phyloP scores from a whole-genome alignment of 108 stramenopile genomes.

The Fragilariopsis cylindrus region DNA sequence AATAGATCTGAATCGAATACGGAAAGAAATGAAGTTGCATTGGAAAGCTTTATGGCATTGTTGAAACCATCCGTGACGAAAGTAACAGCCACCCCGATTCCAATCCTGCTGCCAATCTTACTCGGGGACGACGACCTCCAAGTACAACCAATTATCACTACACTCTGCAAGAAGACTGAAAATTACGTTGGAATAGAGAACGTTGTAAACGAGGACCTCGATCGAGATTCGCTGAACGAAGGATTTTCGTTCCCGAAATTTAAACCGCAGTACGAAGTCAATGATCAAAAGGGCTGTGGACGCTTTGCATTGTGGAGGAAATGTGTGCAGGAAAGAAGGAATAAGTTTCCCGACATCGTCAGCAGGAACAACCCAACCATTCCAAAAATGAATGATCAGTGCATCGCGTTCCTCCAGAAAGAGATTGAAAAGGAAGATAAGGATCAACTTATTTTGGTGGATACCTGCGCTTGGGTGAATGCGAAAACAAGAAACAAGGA shows the following conservation, averaged over 20 bases:
- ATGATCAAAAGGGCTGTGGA: no score
- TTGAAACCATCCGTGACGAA: not conserved
- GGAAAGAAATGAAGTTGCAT: not conserved
- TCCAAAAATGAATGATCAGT: not conserved
- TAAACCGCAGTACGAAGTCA: no score
- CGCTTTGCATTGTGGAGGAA: no score
- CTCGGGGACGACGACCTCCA: no score
- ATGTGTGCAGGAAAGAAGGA: not conserved
- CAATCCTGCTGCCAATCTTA: not conserved
- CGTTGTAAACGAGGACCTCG: not conserved
- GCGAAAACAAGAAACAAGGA: not conserved
- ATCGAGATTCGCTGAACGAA: not conserved
- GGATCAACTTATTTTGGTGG: not conserved
- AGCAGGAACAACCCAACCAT: not conserved
- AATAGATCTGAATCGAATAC: constrained; percentile 2
- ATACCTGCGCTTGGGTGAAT: constrained; percentile 8
- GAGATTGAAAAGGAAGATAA: not conserved
- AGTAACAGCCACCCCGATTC: constrained; percentile 13
- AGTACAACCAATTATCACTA: constrained; percentile 7
- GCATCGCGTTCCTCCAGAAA: not conserved
- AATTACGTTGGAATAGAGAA: constrained; percentile 1
- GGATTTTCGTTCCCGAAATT: not conserved
- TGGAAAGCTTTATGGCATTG: not conserved
- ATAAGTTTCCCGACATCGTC: not conserved
- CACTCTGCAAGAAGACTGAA: not conserved